Percentiles rank a stretch among this genome's conserved stretches.
These are phyloP conservation scores for Pythium coloratum DNA, from an alignment of 352 stramenopile genomes.

Conservation along the genomic window DNA sequence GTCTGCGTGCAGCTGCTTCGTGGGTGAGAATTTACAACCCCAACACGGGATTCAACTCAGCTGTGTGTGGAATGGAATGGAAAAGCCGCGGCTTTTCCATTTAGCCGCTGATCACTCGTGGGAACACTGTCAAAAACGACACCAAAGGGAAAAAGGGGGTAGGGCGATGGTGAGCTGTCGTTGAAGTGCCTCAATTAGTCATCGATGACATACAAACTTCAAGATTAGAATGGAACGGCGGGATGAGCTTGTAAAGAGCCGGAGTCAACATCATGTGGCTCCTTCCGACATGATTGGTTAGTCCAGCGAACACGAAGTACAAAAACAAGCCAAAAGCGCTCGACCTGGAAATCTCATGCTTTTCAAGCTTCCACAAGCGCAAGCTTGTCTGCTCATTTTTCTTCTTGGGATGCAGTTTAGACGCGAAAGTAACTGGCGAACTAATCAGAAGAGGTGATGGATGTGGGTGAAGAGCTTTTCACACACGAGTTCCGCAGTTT, in stretches of 20 bases:
- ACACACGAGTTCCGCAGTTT: not conserved
- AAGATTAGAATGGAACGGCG: not conserved
- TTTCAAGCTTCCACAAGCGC: no score
- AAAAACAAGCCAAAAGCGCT: not conserved
- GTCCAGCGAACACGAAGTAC: not conserved
- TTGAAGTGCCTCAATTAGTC: conserved; percentile 4
- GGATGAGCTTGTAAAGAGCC: conserved; percentile 5
- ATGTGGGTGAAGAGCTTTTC: not conserved
- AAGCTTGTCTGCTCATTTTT: no score
- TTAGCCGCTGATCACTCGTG: not conserved
- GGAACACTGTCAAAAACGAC: not conserved
- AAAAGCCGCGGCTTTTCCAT: not conserved
- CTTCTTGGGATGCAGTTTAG: not conserved
- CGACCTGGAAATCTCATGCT: not conserved
- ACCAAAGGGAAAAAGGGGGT: conserved; percentile 2
- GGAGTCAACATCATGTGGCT: conserved; percentile 9
- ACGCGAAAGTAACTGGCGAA: no score
- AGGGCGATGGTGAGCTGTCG: not conserved
- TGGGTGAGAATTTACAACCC: conserved; percentile 1
- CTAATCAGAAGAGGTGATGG: not conserved
- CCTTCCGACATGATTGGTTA: conserved; percentile 7
- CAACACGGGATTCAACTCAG: conserved; percentile 1
- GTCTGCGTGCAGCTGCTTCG: not conserved
- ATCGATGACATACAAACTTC: not conserved
- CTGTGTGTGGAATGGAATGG: conserved; percentile 6